phyloP scores from a whole-genome alignment of 495 filamentous ascomycete genomes.

The Aspergillus diversus region DNA sequence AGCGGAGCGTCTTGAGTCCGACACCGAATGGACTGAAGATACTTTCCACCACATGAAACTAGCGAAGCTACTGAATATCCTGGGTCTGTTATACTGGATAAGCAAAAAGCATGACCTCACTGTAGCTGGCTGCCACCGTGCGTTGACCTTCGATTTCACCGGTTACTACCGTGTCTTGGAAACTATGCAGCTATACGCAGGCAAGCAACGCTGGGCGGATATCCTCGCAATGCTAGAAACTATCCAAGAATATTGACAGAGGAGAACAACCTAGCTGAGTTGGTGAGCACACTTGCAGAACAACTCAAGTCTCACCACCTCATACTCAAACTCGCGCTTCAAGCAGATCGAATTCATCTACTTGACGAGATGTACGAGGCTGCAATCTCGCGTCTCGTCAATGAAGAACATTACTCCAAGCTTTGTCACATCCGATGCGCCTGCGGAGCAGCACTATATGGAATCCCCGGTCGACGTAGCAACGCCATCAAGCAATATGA shows the following conservation, averaged over 20 bases:
- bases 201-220: neutral
- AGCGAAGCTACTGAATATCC: constrained; percentile 17
- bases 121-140: neutral
- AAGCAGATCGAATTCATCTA: neutral
- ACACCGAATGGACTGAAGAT: constrained; percentile 28
- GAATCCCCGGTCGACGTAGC: neutral
- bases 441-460: constrained; percentile 4
- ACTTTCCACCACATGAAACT: constrained; percentile 26
- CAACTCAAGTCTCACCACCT: neutral
- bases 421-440: constrained; percentile 5
- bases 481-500: constrained; percentile 10
- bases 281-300: neutral
- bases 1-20: constrained; percentile 12
- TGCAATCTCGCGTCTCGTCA: constrained; percentile 3
- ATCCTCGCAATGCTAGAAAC: neutral
- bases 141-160: constrained; percentile 8
- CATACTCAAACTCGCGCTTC: neutral
- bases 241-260: constrained; percentile 8
- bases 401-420: neutral
- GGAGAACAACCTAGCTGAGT: constrained; percentile 1
- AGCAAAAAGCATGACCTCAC: neutral
- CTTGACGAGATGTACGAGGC: neutral
- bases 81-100: constrained; percentile 10
- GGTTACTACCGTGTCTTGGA: constrained; percentile 5
- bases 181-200: neutral